Evolutionary conservation across 805 yeast species (phyloP).

Genomic region (Candida insectalens): DNA sequence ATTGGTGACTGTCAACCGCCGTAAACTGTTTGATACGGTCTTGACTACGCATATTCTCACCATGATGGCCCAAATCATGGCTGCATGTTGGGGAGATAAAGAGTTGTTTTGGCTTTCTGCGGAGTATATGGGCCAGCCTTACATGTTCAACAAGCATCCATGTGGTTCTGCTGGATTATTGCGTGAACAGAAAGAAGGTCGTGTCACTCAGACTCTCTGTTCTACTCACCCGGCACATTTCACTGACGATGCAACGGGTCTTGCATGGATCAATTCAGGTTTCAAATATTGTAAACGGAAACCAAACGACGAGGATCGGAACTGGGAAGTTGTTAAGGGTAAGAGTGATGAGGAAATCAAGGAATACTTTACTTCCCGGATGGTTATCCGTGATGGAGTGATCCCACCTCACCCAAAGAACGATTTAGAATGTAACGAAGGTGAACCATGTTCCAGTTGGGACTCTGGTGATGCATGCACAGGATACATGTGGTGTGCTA

Average conservation of each 20-base stretch:
- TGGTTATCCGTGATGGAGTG: conserved; percentile 34
- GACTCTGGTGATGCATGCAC: conserved; percentile 44
- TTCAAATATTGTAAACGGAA: conserved; percentile 44
- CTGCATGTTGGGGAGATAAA: conserved; percentile 36
- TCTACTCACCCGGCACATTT: conserved; percentile 59
- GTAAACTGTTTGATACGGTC: conserved; percentile 38
- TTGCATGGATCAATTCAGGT: conserved; percentile 68
- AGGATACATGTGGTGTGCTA: conserved; percentile 53
- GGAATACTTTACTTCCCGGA: conserved; percentile 28
- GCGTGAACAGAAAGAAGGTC: conserved; percentile 22
- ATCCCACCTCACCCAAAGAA: conserved; percentile 44
- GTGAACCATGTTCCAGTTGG: conserved; percentile 49
- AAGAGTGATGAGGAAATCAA: conserved; percentile 22
- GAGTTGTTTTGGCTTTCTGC: conserved; percentile 71
- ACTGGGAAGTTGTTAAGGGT: conserved; percentile 13
- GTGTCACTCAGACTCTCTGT: conserved; percentile 25
- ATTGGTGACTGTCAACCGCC: conserved; percentile 35
- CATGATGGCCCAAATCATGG: conserved; percentile 31
- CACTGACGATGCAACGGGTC: conserved; percentile 37
- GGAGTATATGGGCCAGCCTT: conserved; percentile 43
- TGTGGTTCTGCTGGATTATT: conserved; percentile 47
- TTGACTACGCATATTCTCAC: conserved; percentile 10
- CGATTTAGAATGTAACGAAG: conserved; percentile 10
- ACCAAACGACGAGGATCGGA: conserved; percentile 17
- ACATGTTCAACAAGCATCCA: conserved; percentile 38